Evolutionary conservation across 768 basidiomycete species (phyloP).

Genomic region (Boletus rufocinnamomeus): DNA sequence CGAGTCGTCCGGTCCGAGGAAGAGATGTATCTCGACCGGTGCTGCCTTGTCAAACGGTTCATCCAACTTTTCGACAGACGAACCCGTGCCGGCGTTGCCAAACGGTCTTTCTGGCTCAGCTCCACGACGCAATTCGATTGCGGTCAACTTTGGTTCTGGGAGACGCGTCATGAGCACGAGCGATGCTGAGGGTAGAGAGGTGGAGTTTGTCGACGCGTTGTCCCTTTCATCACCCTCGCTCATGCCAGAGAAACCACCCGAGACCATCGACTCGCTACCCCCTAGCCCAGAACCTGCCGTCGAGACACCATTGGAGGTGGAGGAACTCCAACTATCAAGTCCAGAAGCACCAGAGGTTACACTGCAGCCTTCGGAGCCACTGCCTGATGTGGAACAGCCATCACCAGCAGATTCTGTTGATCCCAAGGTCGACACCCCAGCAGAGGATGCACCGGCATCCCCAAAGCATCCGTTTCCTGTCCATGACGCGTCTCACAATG

Average conservation of each 20-base stretch:
- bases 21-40: slow-evolving; percentile 34
- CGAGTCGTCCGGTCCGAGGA: slow-evolving; percentile 26
- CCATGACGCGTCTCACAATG: slow-evolving; percentile 5
- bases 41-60: slow-evolving; percentile 18
- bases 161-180: slow-evolving; percentile 23
- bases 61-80: slow-evolving; percentile 16
- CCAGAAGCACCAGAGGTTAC: slow-evolving; percentile 1
- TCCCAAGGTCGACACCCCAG: neutral
- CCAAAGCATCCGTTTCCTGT: neutral
- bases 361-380: slow-evolving; percentile 2
- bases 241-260: slow-evolving; percentile 15
- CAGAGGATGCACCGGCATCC: slow-evolving; percentile 4
- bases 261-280: neutral
- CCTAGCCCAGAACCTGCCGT: neutral
- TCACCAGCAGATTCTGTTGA: neutral
- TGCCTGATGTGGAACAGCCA: neutral
- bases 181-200: slow-evolving; percentile 2
- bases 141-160: slow-evolving; percentile 25
- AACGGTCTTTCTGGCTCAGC: neutral
- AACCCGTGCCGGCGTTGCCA: slow-evolving; percentile 31
- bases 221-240: slow-evolving; percentile 8
- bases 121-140: slow-evolving; percentile 34
- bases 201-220: slow-evolving; percentile 3
- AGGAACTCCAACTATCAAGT: slow-evolving; percentile 3
- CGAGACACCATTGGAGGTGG: slow-evolving; percentile 4